Conservation (phyloP, 1,284 basidiomycete genomes). For the Lignosus rhinocerotis region DNA sequence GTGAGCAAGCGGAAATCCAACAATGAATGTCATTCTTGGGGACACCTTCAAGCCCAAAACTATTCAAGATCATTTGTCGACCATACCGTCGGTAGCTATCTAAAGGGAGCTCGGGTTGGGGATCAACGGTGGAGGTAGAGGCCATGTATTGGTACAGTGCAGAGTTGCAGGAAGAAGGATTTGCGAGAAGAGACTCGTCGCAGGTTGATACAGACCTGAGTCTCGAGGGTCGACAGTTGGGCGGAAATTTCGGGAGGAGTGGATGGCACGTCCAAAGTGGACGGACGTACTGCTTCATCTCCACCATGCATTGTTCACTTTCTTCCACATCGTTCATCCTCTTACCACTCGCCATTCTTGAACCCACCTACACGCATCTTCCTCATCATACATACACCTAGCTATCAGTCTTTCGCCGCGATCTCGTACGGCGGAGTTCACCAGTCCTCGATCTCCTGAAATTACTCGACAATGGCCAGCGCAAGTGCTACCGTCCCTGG, state of each 20-base stretch:
- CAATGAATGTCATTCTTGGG: not conserved
- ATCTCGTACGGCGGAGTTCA: too few species aligned
- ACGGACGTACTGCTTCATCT: not conserved
- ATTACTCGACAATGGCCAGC: slow-evolving; percentile 20
- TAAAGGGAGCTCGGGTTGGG: slow-evolving; percentile 37
- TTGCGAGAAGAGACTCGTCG: not conserved
- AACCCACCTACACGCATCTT: not conserved
- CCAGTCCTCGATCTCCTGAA: not conserved
- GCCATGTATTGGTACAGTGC: not conserved
- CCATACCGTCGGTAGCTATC: slow-evolving; percentile 91
- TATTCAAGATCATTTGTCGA: slow-evolving; percentile 94
- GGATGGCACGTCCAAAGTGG: not conserved
- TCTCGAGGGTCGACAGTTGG: not conserved
- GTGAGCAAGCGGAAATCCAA: not conserved
- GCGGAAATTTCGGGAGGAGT: not conserved
- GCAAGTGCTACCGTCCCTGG: slow-evolving; percentile 19
- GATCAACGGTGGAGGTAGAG: slow-evolving; percentile 7
- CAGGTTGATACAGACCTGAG: not conserved
- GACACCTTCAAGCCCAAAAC: slow-evolving; percentile 83
- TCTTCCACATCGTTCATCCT: not conserved
- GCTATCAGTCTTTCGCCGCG: not conserved
- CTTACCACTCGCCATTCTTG: not conserved
- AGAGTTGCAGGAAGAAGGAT: not conserved
- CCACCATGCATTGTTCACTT: not conserved
- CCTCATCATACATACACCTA: not conserved